Evolutionary conservation across 176 grass and related monocot genomes (phyloP).

Genomic region (Paspalum vaginatum): DNA sequence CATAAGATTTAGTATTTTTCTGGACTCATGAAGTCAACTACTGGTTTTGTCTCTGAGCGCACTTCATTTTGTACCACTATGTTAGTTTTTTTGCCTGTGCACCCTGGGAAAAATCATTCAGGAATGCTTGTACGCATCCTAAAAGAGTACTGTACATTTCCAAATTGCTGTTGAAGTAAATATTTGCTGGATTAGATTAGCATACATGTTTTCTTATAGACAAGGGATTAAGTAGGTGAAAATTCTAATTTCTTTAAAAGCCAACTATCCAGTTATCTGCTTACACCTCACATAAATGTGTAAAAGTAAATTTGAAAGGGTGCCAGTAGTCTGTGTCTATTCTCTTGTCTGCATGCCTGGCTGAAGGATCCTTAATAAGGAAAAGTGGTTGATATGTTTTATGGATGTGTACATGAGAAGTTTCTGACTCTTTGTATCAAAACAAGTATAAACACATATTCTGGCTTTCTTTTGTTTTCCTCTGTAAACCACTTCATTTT

Average conservation of each 20-base stretch:
- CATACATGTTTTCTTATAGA: slow-evolving; percentile 11
- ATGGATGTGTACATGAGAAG: neutral
- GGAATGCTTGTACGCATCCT: slow-evolving; percentile 12
- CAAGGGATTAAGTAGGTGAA: slow-evolving; percentile 13
- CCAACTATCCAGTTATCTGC: neutral
- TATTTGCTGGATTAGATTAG: slow-evolving; percentile 16
- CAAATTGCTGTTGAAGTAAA: neutral
- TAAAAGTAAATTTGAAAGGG: neutral
- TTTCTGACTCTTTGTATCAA: slow-evolving; percentile 5
- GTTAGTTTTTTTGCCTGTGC: neutral
- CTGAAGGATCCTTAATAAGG: neutral
- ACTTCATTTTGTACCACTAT: neutral
- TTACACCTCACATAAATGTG: neutral
- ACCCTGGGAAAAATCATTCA: slow-evolving; percentile 6
- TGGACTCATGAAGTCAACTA: neutral
- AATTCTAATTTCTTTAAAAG: neutral
- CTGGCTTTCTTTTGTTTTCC: neutral
- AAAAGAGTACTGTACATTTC: slow-evolving; percentile 7
- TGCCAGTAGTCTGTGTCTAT: neutral
- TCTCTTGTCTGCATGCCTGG: slow-evolving; percentile 2
- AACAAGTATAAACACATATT: slow-evolving; percentile 7
- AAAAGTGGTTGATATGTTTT: slow-evolving; percentile 2
- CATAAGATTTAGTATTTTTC: neutral
- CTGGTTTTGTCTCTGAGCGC: neutral
- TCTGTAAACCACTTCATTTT: slow-evolving; percentile 28